Evolutionary conservation across 2,329 filamentous ascomycete genomes (phyloP).

Genomic region (Neophaeococcomyces mojaviensis): DNA sequence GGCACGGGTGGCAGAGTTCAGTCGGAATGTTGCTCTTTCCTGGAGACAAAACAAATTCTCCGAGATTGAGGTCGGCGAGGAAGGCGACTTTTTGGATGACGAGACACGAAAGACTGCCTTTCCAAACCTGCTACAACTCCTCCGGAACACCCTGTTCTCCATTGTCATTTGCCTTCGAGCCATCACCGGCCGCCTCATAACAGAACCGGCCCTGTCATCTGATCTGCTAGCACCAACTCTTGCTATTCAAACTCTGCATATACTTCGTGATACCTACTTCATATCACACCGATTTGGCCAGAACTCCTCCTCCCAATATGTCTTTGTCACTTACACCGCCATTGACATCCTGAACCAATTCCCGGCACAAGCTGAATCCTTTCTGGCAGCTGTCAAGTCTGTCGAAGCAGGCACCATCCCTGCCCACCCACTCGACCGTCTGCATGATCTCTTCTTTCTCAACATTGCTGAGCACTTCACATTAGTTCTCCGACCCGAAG

Average conservation of each 20-base stretch:
- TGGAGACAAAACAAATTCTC: conserved; percentile 73
- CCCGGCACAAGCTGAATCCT: conserved; percentile 55
- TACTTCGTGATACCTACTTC: conserved; percentile 72
- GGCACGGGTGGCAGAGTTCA: conserved; percentile 61
- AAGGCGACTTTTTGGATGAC: conserved; percentile 54
- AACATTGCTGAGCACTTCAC: conserved; percentile 80
- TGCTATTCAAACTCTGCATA: conserved; percentile 63
- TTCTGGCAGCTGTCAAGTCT: conserved; percentile 58
- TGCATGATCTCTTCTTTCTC: conserved; percentile 79
- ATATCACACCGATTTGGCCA: conserved; percentile 68
- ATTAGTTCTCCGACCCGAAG: conserved; percentile 56
- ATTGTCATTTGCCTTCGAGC: conserved; percentile 68
- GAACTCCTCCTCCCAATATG: conserved; percentile 72
- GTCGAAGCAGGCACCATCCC: conserved; percentile 50
- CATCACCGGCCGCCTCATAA: conserved; percentile 58
- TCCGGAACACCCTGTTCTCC: conserved; percentile 69
- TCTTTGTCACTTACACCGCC: conserved; percentile 72
- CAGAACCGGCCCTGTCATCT: conserved; percentile 48
- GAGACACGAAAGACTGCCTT: conserved; percentile 61
- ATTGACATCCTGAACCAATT: conserved; percentile 75
- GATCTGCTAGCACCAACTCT: conserved; percentile 55
- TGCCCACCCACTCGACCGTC: conserved; percentile 59
- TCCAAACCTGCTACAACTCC: conserved; percentile 64
- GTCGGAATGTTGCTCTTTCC: conserved; percentile 56
- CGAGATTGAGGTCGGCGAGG: conserved; percentile 61